Evolutionary conservation across 2,329 filamentous ascomycete genomes (phyloP).

Genomic region (Penicillium frequentans): DNA sequence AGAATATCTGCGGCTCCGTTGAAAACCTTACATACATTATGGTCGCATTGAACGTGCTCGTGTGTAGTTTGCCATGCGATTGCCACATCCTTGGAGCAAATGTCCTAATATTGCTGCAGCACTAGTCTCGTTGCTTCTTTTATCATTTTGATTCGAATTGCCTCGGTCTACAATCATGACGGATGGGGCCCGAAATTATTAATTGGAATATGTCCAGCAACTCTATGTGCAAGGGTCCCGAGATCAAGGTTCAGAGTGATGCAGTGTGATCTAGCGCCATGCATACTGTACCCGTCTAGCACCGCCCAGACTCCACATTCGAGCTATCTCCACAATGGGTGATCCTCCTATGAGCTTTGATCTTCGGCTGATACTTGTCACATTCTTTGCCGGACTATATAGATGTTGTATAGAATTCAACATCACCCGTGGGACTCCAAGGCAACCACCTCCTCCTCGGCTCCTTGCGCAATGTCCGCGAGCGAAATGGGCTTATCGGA

Average conservation of each 20-base stretch:
- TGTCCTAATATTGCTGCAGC: background rate
- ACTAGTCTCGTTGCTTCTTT: background rate
- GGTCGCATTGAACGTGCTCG: background rate
- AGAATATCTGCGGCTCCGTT: background rate
- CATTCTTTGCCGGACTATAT: constrained; percentile 4
- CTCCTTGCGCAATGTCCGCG: background rate
- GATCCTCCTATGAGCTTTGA: background rate
- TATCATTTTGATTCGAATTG: background rate
- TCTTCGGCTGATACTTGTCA: constrained; percentile 3
- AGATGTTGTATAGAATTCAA: background rate
- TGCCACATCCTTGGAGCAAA: background rate
- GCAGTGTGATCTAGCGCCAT: background rate
- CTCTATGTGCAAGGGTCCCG: background rate
- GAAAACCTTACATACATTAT: background rate
- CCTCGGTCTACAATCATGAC: background rate
- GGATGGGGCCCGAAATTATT: background rate
- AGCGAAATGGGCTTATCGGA: background rate
- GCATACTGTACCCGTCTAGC: background rate
- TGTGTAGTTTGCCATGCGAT: background rate
- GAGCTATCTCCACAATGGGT: constrained; percentile 1
- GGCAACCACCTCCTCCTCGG: background rate
- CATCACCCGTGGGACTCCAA: background rate
- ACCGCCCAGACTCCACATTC: constrained; percentile 2
- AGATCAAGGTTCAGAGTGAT: background rate
- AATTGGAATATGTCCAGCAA: no score